phyloP scores from a whole-genome alignment of 805 yeast genomes.

The Ogataea pini region DNA sequence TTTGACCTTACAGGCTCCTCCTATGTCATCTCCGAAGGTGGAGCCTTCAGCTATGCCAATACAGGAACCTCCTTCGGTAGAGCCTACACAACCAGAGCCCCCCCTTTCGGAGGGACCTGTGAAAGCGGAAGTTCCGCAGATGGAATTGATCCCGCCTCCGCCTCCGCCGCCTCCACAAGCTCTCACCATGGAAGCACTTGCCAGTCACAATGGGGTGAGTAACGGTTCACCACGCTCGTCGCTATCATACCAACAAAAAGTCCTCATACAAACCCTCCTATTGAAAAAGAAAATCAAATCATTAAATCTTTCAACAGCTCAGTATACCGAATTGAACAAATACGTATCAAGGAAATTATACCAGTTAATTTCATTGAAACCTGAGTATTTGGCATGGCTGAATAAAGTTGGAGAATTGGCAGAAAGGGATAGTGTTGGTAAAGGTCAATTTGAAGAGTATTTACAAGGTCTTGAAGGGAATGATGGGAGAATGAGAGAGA shows the following conservation, averaged over 20 bases:
- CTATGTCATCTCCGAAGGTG: no score
- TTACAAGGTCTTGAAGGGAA: slow-evolving; percentile 16
- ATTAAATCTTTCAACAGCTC: slow-evolving; percentile 25
- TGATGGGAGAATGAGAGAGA: slow-evolving; percentile 9
- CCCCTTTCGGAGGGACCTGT: no score
- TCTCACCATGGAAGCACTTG: slow-evolving; percentile 25
- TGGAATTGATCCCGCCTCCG: neutral
- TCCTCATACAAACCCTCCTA: slow-evolving; percentile 52
- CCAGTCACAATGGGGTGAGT: slow-evolving; percentile 19
- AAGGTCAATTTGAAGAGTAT: slow-evolving; percentile 16
- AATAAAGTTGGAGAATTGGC: slow-evolving; percentile 32
- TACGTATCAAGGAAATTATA: slow-evolving; percentile 62
- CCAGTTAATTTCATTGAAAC: slow-evolving; percentile 23
- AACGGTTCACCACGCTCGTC: no score
- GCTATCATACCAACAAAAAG: slow-evolving; percentile 51
- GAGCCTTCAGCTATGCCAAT: neutral
- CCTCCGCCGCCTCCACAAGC: neutral
- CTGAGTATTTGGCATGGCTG: slow-evolving; percentile 25
- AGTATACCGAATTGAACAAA: slow-evolving; percentile 62
- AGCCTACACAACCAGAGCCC: no score
- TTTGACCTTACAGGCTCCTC: no score
- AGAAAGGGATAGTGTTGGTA: slow-evolving; percentile 30
- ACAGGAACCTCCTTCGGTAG: neutral
- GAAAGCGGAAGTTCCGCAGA: neutral
- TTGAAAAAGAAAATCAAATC: slow-evolving; percentile 56